Evolutionary conservation across 2,329 filamentous ascomycete species (phyloP).

Genomic region (Aspergillus sp.): DNA sequence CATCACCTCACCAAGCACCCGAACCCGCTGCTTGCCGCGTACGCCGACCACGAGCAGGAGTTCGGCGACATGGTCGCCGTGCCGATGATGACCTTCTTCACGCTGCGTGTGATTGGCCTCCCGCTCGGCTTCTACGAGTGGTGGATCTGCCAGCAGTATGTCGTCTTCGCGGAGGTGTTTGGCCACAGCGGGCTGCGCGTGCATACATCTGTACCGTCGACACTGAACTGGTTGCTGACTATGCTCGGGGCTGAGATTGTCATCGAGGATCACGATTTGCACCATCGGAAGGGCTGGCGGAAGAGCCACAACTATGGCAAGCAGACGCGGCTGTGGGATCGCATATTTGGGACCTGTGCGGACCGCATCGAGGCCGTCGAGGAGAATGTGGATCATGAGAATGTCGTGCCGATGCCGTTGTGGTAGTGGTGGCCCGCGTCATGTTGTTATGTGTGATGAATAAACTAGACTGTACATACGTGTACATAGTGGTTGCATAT

Average conservation of each 20-base stretch:
- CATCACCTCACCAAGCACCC: slow-evolving; percentile 14
- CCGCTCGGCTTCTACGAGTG: slow-evolving; percentile 13
- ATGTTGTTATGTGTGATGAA: too few species aligned
- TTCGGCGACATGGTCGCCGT: slow-evolving; percentile 11
- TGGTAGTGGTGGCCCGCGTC: neutral
- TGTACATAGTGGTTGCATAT: too few species aligned
- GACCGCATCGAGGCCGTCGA: slow-evolving; percentile 4
- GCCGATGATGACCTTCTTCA: slow-evolving; percentile 5
- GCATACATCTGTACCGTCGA: slow-evolving; percentile 4
- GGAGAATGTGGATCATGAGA: slow-evolving; percentile 8
- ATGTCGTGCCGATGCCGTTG: slow-evolving; percentile 6
- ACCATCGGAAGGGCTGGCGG: slow-evolving; percentile 9
- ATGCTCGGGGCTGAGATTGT: slow-evolving; percentile 5
- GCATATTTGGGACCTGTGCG: slow-evolving; percentile 7
- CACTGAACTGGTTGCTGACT: slow-evolving; percentile 2
- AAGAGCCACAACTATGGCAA: slow-evolving; percentile 12
- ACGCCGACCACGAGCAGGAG: slow-evolving; percentile 12
- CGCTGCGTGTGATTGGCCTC: slow-evolving; percentile 2
- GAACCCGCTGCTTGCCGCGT: slow-evolving; percentile 7
- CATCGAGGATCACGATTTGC: slow-evolving; percentile 9
- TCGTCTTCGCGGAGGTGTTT: slow-evolving; percentile 8
- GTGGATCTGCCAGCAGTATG: slow-evolving; percentile 11
- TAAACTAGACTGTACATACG: too few species aligned
- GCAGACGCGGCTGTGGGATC: slow-evolving; percentile 10
- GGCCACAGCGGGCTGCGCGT: slow-evolving; percentile 11